phyloP scores from a whole-genome alignment of 176 grass and related monocot species.

The Lolium rigidum region DNA sequence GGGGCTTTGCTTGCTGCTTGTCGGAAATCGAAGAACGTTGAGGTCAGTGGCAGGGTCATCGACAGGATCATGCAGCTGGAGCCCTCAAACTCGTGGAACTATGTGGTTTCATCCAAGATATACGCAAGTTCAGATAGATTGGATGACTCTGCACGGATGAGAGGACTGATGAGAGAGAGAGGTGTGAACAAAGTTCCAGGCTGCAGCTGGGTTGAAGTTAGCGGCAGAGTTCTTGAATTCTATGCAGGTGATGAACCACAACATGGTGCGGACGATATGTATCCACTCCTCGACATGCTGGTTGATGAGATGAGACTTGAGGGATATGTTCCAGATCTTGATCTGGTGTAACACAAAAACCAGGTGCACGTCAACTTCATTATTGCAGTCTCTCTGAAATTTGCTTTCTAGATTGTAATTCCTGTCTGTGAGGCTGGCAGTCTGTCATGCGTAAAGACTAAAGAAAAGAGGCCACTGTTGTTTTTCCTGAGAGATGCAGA shows the following conservation, averaged over 20 bases:
- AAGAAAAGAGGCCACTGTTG: neutral
- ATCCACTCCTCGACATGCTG: slow-evolving; percentile 61
- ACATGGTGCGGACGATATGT: slow-evolving; percentile 57
- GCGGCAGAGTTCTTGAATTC: slow-evolving; percentile 74
- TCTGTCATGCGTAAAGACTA: neutral
- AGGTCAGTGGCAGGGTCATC: slow-evolving; percentile 74
- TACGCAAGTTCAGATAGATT: slow-evolving; percentile 67
- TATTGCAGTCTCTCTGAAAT: slow-evolving; percentile 7
- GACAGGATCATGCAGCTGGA: slow-evolving; percentile 77
- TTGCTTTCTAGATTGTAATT: slow-evolving; percentile 5
- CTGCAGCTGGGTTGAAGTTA: slow-evolving; percentile 86
- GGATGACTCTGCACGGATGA: slow-evolving; percentile 84
- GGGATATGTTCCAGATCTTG: slow-evolving; percentile 69
- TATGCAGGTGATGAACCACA: slow-evolving; percentile 72
- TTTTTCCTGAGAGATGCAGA: neutral
- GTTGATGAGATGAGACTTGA: slow-evolving; percentile 67
- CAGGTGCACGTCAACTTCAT: neutral
- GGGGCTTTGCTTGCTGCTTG: slow-evolving; percentile 78
- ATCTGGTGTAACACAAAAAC: slow-evolving; percentile 49
- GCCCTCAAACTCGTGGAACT: slow-evolving; percentile 84
- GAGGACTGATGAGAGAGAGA: slow-evolving; percentile 79
- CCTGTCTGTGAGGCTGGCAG: neutral
- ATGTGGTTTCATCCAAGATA: slow-evolving; percentile 86
- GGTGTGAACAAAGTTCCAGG: slow-evolving; percentile 80
- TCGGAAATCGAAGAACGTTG: slow-evolving; percentile 63